Evolutionary conservation across 2,329 filamentous ascomycete species (phyloP), one percentile per base, ranked within the genome.

Genomic region (Scytalidium lignicola): DNA sequence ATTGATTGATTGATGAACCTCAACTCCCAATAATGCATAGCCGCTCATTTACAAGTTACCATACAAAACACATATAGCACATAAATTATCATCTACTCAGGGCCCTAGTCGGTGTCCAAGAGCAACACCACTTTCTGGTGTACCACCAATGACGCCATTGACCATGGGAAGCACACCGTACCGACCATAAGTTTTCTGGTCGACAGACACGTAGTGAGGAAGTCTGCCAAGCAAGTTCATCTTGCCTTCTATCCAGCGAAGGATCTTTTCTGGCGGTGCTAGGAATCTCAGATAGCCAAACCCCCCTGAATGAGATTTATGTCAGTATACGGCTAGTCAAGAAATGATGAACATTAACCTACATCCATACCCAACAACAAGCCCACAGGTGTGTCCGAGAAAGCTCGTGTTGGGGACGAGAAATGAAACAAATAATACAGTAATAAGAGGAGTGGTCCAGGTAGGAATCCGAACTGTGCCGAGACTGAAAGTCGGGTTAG

Each of bases 101-200:
- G 86, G 78, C 1, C 88, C 86, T 41, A 90, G 70, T 55, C 87
- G 77, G 65, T 90, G 86, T 48, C 82, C 82, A 58, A 86, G 73
- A 1, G 76, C 72, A 15, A 76, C 56, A 28, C 53, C 51, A 17
- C 44, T 49, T 66, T 54, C 73, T 70, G 6, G 70, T 64, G 42
- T 64, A 62, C 29, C 67, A 60, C 17, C 68, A 64, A 48, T 67
- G 65, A 39, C 62, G 62, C 56, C 54, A 39, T 60, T 64, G 18
- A 67, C 74, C 1, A 82, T 77, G 2, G 91, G 92, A 49, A 97
- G 72, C 13, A 96, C 87, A 2, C 92, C 92, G 61, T 95, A 96
- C 47, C 92, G 79, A 7, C 92, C 92, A 62, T 92, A 96, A 5
- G 89, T 96, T 76, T 96, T 96, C 69, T 96, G 91, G 63, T 97